Percentiles rank a stretch among this genome's conserved stretches.
Conservation (phyloP, 23 red algal genomes). For the Rhodosorus marinus region DNA sequence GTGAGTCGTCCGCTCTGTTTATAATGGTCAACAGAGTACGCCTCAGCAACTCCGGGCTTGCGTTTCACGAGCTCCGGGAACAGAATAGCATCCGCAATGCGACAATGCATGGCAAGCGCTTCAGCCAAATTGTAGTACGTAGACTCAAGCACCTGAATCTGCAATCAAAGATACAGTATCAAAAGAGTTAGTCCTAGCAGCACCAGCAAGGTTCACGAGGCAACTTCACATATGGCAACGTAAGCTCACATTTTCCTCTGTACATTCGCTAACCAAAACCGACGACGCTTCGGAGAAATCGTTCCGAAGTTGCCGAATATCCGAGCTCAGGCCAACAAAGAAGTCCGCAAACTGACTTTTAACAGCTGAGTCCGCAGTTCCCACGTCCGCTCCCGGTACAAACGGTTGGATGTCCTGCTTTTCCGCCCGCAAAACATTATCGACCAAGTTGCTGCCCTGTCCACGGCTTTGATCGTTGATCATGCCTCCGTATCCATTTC, state of each 20-base stretch:
- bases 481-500: neutral
- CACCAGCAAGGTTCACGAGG: too few relatives aligned
- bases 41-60: conserved; percentile 9
- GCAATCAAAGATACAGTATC: too few relatives aligned
- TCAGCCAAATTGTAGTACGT: neutral
- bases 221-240: too few relatives aligned
- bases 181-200: too few relatives aligned
- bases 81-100: neutral
- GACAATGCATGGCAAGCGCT: neutral
- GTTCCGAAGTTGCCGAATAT: neutral
- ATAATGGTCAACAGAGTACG: conserved; percentile 1
- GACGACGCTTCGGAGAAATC: neutral
- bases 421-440: neutral
- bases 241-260: too few relatives aligned
- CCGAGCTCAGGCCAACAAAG: neutral
- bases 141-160: neutral
- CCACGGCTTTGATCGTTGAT: neutral
- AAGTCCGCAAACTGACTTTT: neutral
- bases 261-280: too few relatives aligned
- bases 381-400: too few relatives aligned
- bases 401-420: too few relatives aligned
- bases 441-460: neutral
- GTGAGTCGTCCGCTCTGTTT: neutral
- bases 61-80: conserved; percentile 5
- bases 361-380: neutral